These are phyloP conservation scores for Helotiales sp. DNA, from an alignment of 2,329 filamentous ascomycete species.

Conservation along the genomic window DNA sequence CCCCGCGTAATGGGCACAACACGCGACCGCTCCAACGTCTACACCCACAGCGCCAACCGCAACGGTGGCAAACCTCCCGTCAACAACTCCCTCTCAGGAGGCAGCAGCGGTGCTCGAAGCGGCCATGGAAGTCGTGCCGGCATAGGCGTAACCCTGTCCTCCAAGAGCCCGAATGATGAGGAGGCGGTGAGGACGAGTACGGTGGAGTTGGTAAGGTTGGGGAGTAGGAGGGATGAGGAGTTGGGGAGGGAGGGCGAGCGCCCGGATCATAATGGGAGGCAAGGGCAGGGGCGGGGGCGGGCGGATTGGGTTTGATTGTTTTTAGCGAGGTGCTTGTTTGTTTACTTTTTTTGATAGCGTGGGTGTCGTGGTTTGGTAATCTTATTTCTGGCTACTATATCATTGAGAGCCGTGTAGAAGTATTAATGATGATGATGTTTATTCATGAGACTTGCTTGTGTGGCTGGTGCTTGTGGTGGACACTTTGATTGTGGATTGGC, in stretches of 20 bases:
- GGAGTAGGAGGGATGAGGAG: background rate
- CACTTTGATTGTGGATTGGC: background rate
- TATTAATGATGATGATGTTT: background rate
- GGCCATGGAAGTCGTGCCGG: background rate
- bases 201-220: background rate
- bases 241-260: background rate
- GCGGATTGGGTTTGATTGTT: background rate
- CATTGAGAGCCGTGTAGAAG: background rate
- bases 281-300: too few species aligned
- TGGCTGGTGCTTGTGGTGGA: background rate
- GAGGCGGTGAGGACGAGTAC: background rate
- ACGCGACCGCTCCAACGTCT: background rate
- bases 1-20: conserved; percentile 29
- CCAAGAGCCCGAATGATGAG: background rate
- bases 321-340: background rate
- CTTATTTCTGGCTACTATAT: background rate
- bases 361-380: background rate
- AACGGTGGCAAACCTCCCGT: background rate
- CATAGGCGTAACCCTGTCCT: background rate
- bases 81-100: background rate
- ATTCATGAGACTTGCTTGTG: background rate
- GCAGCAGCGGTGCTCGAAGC: background rate
- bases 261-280: background rate
- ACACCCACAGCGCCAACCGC: background rate
- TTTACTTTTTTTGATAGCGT: background rate